Conservation (phyloP, 192 early-diverging fungal species). For the Powellomyces hirtus region DNA sequence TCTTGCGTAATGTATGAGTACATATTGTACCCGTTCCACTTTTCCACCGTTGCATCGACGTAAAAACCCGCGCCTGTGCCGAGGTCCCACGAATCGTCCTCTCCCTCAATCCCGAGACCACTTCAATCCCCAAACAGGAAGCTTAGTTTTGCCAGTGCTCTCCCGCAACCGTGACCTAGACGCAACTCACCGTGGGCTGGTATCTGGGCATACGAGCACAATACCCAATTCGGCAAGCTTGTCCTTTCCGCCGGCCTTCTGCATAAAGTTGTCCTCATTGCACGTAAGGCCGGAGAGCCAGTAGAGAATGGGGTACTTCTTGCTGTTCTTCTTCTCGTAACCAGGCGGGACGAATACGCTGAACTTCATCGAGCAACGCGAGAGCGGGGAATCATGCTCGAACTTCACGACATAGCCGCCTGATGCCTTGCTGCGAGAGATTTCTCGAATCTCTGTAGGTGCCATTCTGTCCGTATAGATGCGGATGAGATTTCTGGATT, state of each 20-base stretch:
- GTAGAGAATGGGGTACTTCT: conserved; percentile 54
- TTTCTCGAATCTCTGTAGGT: background rate
- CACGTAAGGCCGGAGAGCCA: conserved; percentile 77
- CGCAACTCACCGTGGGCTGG: conserved; percentile 64
- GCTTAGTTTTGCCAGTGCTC: background rate
- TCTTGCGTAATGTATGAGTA: conserved; percentile 78
- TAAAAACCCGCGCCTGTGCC: conserved; percentile 63
- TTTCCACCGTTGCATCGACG: conserved; percentile 70
- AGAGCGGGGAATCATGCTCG: conserved; percentile 59
- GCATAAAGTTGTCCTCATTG: conserved; percentile 80
- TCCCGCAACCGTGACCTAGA: background rate
- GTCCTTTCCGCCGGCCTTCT: conserved; percentile 73
- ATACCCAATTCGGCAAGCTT: conserved; percentile 67
- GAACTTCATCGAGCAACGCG: conserved; percentile 71
- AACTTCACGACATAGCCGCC: conserved; percentile 72
- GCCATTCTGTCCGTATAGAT: background rate
- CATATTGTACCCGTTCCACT: conserved; percentile 81
- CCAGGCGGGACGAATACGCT: conserved; percentile 69
- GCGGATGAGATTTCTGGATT: no score
- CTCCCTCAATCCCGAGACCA: conserved; percentile 64
- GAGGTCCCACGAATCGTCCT: conserved; percentile 68
- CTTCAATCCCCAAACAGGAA: no score
- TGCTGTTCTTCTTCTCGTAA: conserved; percentile 9
- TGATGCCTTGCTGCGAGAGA: conserved; percentile 65
- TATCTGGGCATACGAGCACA: conserved; percentile 81